Base-by-base conservation (phyloP, 2,329 filamentous ascomycete species). In the Pestalotiopsis sp. region DNA sequence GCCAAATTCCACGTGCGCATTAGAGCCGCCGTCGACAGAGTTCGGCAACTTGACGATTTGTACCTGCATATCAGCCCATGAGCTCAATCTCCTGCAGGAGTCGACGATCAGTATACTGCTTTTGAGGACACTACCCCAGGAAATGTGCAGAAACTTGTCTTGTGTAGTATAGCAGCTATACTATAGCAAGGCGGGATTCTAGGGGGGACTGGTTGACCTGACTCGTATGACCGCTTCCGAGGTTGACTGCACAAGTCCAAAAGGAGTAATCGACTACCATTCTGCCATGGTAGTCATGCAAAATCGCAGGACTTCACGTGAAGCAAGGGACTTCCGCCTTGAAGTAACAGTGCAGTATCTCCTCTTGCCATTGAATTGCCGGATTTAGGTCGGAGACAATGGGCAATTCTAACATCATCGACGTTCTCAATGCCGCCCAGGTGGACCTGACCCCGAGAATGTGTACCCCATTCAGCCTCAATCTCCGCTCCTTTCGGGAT, bases 381-480 rank as follows among this genome's bases (percentile, higher is more conserved):
- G 57, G 20, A 27, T 23, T 27, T 27, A 27, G 17, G 7, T 36
- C 57, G 57, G 57, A 23, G 25, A 27, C 27, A 31, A 59, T 25
- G 20, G 20, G 25, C 20, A 59, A 4, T 4, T 59, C 57, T n/a
- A 23, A 59, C 17, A 6, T 59, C 20, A 27, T 59, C 12, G 20
- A 59, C 4, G 17, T 59, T n/a, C 57, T 9, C 7, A 12, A 17
- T 59, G 20, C 57, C 57, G 23, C 23, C 17, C 20, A 23, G 23
- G 57, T 59, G 57, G 57, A 59, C 4, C 57, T 36, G 12, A 12
- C 57, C 57, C 57, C 57, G 57, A 59, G 9, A 59, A 59, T 13
- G 57, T n/a, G 5, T 59, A n/a, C 57, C 20, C 57, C n/a, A 59
- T 59, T 59, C 57, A 59, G 57, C 57, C 57, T n/a, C 57, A 14